Percentiles rank a stretch among this genome's conserved stretches.
Evolutionary conservation across 2,329 filamentous ascomycete genomes (phyloP).

Genomic region (Apiospora arundinis): DNA sequence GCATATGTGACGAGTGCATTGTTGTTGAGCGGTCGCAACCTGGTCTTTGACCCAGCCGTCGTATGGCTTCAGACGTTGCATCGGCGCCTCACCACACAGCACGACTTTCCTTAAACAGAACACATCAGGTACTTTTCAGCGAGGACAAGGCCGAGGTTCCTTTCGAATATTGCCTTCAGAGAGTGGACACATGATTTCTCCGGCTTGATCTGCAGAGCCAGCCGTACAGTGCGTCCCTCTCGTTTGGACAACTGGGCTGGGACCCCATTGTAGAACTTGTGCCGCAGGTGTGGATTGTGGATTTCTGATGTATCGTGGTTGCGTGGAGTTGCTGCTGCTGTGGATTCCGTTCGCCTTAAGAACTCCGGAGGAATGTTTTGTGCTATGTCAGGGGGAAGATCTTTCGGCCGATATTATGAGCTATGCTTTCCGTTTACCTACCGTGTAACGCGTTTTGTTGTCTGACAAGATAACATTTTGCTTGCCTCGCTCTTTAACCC

Average conservation of each 20-base stretch:
- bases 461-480: conserved; percentile 3
- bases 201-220: neutral
- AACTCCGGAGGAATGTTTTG: neutral
- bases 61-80: conserved; percentile 1
- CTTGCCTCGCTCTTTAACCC: neutral
- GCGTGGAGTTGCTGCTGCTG: neutral
- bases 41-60: neutral
- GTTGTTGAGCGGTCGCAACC: neutral
- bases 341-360: neutral
- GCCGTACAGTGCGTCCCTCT: conserved; percentile 2
- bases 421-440: neutral
- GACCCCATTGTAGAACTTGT: neutral
- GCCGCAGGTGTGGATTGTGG: conserved; percentile 5
- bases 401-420: neutral
- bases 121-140: neutral
- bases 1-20: neutral
- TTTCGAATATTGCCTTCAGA: neutral
- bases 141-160: neutral
- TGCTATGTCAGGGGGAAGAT: neutral
- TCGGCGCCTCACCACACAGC: neutral
- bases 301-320: conserved; percentile 9
- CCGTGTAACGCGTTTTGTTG: neutral
- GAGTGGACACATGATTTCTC: neutral
- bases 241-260: neutral
- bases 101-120: conserved; percentile 5